These are phyloP conservation scores for Globisporangium emineosum DNA, from an alignment of 352 stramenopile species.

Conservation along the genomic window DNA sequence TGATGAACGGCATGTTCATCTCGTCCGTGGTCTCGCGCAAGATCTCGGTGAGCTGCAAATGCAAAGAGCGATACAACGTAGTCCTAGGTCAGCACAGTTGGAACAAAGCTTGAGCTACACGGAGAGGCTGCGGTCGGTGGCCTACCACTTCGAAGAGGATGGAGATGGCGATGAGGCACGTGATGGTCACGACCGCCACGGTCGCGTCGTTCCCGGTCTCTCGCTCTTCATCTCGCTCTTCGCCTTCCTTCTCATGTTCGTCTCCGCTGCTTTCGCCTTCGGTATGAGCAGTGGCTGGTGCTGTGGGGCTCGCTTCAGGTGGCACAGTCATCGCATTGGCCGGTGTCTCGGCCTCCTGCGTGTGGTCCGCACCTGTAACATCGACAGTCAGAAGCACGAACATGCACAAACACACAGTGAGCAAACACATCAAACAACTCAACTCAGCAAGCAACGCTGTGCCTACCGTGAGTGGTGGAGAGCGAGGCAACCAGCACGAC, in stretches of 20 bases:
- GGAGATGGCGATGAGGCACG: constrained; percentile 53
- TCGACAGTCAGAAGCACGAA: not conserved
- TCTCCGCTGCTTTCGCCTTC: not conserved
- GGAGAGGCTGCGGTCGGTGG: not conserved
- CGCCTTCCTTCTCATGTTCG: constrained; percentile 10
- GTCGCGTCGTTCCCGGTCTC: constrained; percentile 28
- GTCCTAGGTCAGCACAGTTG: not conserved
- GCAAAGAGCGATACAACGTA: not conserved
- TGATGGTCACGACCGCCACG: constrained; percentile 53
- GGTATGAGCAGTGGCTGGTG: not conserved
- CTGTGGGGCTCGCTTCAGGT: not conserved
- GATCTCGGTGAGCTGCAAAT: constrained; percentile 24
- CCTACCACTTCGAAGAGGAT: constrained; percentile 57
- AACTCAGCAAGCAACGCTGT: too few relatives aligned
- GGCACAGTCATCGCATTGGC: not conserved
- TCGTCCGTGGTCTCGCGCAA: constrained; percentile 55
- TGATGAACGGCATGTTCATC: constrained; percentile 72
- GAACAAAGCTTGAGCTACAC: not conserved
- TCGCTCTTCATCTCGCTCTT: constrained; percentile 9
- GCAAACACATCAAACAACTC: too few relatives aligned
- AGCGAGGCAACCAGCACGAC: constrained; percentile 15
- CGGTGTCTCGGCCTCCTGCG: constrained; percentile 3
- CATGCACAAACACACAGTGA: not conserved
- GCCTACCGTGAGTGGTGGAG: not conserved
- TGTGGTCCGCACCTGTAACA: not conserved